phyloP scores from a whole-genome alignment of 257 asterid species.

The Primulina tabacum region DNA sequence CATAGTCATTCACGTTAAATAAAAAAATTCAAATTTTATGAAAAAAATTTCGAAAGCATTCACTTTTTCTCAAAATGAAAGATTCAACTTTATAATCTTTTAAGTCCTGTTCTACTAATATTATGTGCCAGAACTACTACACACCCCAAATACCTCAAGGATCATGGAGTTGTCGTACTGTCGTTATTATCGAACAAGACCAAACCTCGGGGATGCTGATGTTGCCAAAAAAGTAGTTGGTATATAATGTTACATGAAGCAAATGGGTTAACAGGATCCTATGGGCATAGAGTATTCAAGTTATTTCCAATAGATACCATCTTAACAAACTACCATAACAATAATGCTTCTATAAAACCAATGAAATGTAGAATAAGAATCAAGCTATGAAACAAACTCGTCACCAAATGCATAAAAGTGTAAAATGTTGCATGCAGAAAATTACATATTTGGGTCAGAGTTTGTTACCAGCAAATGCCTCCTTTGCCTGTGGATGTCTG shows the following conservation, averaged over 20 bases:
- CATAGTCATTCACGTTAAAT: no score
- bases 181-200: no score
- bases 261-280: neutral
- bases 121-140: no score
- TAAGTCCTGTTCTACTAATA: no score
- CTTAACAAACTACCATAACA: neutral
- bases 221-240: neutral
- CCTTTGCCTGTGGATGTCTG: slow-evolving; percentile 96
- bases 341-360: slow-evolving; percentile 1
- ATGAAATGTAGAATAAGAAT: neutral
- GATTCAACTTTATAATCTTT: no score
- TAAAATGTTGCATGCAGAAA: slow-evolving; percentile 15
- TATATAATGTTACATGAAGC: neutral
- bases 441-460: slow-evolving; percentile 17
- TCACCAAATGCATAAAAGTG: slow-evolving; percentile 9
- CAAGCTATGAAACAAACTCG: slow-evolving; percentile 9
- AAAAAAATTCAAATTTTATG: no score
- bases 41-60: no score
- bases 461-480: slow-evolving; percentile 88
- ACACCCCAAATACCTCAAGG: no score
- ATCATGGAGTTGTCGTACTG: no score
- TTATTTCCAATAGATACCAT: slow-evolving; percentile 3
- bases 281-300: neutral
- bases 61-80: no score
- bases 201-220: no score